These are phyloP conservation scores for Cladosporium cucumerinum DNA, from an alignment of 2,329 filamentous ascomycete genomes.

Conservation along the genomic window DNA sequence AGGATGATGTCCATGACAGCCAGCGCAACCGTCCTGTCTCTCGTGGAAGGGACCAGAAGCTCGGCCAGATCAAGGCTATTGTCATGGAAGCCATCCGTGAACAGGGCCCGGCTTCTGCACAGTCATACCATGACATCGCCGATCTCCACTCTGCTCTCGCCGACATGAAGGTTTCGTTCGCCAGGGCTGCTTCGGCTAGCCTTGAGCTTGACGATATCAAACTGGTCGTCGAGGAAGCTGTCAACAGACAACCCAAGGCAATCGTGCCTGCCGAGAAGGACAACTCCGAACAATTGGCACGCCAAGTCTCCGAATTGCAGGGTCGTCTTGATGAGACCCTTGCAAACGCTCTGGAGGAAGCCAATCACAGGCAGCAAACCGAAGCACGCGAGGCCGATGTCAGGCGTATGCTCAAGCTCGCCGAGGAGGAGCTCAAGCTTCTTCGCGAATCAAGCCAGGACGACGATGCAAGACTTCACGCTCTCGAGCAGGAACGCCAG, in stretches of 20 bases:
- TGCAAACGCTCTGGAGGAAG: slow-evolving; percentile 39
- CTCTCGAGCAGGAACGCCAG: slow-evolving; percentile 43
- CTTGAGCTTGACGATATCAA: slow-evolving; percentile 45
- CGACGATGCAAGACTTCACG: slow-evolving; percentile 41
- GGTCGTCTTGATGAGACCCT: slow-evolving; percentile 34
- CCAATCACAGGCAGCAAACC: slow-evolving; percentile 40
- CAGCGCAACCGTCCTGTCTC: slow-evolving; percentile 66
- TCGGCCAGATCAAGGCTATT: slow-evolving; percentile 69
- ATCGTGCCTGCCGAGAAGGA: slow-evolving; percentile 29
- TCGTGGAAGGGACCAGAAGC: slow-evolving; percentile 70
- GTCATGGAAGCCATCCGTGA: slow-evolving; percentile 60
- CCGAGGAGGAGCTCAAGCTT: slow-evolving; percentile 48
- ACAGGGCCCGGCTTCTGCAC: slow-evolving; percentile 26
- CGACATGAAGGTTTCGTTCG: slow-evolving; percentile 48
- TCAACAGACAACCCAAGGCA: slow-evolving; percentile 30
- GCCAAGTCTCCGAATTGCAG: slow-evolving; percentile 31
- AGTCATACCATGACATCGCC: slow-evolving; percentile 29
- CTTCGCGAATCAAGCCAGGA: slow-evolving; percentile 43
- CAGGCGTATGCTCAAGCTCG: slow-evolving; percentile 44
- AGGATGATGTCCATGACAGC: slow-evolving; percentile 62
- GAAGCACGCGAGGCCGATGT: slow-evolving; percentile 46
- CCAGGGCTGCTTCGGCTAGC: slow-evolving; percentile 43
- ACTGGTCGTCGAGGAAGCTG: slow-evolving; percentile 35
- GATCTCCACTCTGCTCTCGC: slow-evolving; percentile 48
- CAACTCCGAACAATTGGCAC: slow-evolving; percentile 24